These are phyloP conservation scores for Monilinia laxa DNA, from an alignment of 2,329 filamentous ascomycete genomes.

Conservation along the genomic window DNA sequence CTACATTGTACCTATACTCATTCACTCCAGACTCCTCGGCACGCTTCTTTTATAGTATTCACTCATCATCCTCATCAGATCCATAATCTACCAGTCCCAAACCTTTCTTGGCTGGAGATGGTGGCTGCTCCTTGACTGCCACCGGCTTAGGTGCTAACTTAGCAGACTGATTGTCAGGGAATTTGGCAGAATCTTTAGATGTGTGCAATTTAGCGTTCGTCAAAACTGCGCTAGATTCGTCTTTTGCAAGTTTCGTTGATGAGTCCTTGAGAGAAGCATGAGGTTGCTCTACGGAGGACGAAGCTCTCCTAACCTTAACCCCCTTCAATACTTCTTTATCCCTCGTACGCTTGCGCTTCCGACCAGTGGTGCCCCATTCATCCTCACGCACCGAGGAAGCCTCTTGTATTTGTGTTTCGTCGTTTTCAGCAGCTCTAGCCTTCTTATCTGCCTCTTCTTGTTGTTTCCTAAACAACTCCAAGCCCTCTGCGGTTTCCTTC, in stretches of 20 bases:
- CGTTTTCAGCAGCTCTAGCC: slow-evolving; percentile 30
- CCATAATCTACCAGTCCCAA: slow-evolving; percentile 55
- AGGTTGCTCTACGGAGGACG: slow-evolving; percentile 29
- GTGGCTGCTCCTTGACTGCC: slow-evolving; percentile 21
- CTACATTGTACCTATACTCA: neutral
- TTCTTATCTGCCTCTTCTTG: slow-evolving; percentile 45
- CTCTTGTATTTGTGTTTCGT: slow-evolving; percentile 26
- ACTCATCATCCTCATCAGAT: slow-evolving; percentile 51
- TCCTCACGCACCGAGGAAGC: slow-evolving; percentile 36
- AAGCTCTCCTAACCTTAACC: slow-evolving; percentile 38
- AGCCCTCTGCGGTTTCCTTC: slow-evolving; percentile 56
- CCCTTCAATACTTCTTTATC: slow-evolving; percentile 43
- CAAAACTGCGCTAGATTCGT: slow-evolving; percentile 10
- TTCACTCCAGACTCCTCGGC: neutral
- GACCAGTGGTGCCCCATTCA: slow-evolving; percentile 41
- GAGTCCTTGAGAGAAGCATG: slow-evolving; percentile 12
- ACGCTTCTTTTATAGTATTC: neutral
- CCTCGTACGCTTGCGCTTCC: slow-evolving; percentile 45
- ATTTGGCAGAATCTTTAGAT: slow-evolving; percentile 4
- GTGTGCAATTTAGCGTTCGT: neutral
- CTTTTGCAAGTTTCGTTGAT: slow-evolving; percentile 12
- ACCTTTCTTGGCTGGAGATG: slow-evolving; percentile 33
- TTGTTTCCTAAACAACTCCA: slow-evolving; percentile 55
- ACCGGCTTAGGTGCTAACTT: slow-evolving; percentile 5
- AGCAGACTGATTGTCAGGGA: neutral